Base-by-base conservation (phyloP, 2,329 filamentous ascomycete species). In the Alternaria gansuensis region DNA sequence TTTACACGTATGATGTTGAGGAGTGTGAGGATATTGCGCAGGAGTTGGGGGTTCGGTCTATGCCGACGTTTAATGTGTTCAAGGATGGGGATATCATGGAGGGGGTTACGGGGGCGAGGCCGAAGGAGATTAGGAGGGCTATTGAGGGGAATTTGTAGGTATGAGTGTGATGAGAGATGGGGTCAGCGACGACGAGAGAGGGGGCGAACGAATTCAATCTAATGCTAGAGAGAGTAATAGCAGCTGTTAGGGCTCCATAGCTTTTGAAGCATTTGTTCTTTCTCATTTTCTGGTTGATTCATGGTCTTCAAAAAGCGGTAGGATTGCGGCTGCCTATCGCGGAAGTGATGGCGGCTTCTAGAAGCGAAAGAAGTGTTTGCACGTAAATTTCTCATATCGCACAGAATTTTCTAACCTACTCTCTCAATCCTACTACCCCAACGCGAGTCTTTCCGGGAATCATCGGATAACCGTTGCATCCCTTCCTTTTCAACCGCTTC, bases 1-100 rank as follows among this genome's bases (percentile, higher is more conserved):
- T 75, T 29, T 75, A 69, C 44, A 67, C 65, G 5, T 73, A 73
- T 51, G 71, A 75, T 31, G 70, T 75, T 13, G 72, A 73, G 24
- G 64, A 73, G 51, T 69, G 64, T 36, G 67, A 71, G 44, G 71
- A 74, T 51, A 66, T 73, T 26, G 72, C 71, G 54, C 72, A 73
- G 23, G 72, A 74, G 50, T 36, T 73, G 24, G 72, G 72, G 2
- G 71, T 74, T 0, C 54, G 60, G 33, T 59, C 65, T 51, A 70
- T 73, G 70, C 70, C 71, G 23, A 70, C 60, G 5, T 73, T 74
- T 45, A 70, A 66, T 36, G 60, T 72, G 7, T 72, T 74, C 17
- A 72, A 72, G 46, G 70, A 73, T 59, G 71, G 70, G 3, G 68
- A 72, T 67, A 70, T 72, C 34, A 64, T 67, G 41, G 66, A 66